Evolutionary conservation across 805 yeast genomes (phyloP), one percentile per base, ranked within the genome.

Genomic region (Debaryomyces tyrocola): DNA sequence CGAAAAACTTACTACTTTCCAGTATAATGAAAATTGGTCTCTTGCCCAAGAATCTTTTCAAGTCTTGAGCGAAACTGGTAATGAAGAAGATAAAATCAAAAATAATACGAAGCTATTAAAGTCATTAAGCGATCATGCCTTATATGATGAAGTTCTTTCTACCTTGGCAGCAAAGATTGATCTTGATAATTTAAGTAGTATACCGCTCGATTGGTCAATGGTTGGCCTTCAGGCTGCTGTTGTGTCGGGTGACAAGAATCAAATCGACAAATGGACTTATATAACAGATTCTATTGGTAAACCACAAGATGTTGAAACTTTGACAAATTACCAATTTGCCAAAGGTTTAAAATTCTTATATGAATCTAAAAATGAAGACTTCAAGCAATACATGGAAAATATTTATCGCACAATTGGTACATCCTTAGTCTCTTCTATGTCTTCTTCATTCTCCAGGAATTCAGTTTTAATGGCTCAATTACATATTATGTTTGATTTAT

Each of bases 21-120:
- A 90, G 54, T 90, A 87, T 54, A 84, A 88, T 41, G 90, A 87
- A 35, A 85, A 85, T 56, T 90, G 97, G 96, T 76, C 82, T 35
- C 77, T 89, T 56, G 96, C 97, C 0, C 87, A 89, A 51, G 90
- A 88, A 50, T 89, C 96, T 33, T 84, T 89, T 54, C 84, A 83
- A 39, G 87, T 85, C 0, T 64, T 86, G 38, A 81, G 87, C 17
- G 59, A 67, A 5, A 46, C 38, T 44, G 77, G 60, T 55, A 66
- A 59, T 57, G 20, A 10, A 12, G 53, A 20, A 51, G 63, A 39
- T 44, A 71, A 75, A 7, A 51, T 60, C 3, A 55, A 55, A n/a
- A 75, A 71, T 47, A 67, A 70, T 15, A 74, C 85, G 0, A 82
- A 85, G 35, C 68, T 86, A 50, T 59, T 92, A 43, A 80, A 80